A percentile compares a stretch with the other conserved stretches of the same genome.
These are phyloP conservation scores for Tetrahymena borealis DNA, from an alignment of 73 alveolate species.

Conservation along the genomic window DNA sequence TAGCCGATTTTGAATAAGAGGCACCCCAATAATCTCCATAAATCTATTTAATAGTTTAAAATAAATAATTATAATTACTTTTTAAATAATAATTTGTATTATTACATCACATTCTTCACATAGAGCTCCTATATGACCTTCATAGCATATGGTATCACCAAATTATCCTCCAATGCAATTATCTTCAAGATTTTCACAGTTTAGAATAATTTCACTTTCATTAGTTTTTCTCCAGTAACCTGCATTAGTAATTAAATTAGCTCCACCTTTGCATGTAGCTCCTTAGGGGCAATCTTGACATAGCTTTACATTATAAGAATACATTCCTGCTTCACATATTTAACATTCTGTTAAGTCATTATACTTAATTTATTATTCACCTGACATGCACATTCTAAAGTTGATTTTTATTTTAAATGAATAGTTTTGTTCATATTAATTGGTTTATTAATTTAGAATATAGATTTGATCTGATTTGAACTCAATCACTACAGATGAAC, in stretches of 20 bases:
- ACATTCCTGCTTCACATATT: constrained; percentile 7
- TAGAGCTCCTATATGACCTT: constrained; percentile 30
- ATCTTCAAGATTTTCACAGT: neutral
- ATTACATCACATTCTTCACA: constrained; percentile 24
- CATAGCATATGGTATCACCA: constrained; percentile 8
- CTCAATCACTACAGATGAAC: neutral
- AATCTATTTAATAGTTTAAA: too few relatives aligned
- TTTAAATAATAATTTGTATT: too few relatives aligned
- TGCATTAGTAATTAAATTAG: neutral
- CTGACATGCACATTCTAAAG: neutral
- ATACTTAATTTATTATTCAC: neutral
- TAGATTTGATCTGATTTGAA: neutral
- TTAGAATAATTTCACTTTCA: constrained; percentile 20
- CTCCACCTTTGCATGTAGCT: constrained; percentile 42
- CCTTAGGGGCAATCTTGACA: constrained; percentile 31
- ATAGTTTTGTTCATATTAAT: neutral
- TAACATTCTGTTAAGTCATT: neutral
- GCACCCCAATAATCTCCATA: too few relatives aligned
- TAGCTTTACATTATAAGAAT: neutral
- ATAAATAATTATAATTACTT: too few relatives aligned
- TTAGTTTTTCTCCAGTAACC: constrained; percentile 56
- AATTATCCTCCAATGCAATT: constrained; percentile 22
- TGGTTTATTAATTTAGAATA: neutral
- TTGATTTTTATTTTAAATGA: neutral
- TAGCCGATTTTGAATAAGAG: neutral